Evolutionary conservation across 495 filamentous ascomycete species (phyloP), one percentile per base, ranked within the genome.

Genomic region (Trichoderma reesei): DNA sequence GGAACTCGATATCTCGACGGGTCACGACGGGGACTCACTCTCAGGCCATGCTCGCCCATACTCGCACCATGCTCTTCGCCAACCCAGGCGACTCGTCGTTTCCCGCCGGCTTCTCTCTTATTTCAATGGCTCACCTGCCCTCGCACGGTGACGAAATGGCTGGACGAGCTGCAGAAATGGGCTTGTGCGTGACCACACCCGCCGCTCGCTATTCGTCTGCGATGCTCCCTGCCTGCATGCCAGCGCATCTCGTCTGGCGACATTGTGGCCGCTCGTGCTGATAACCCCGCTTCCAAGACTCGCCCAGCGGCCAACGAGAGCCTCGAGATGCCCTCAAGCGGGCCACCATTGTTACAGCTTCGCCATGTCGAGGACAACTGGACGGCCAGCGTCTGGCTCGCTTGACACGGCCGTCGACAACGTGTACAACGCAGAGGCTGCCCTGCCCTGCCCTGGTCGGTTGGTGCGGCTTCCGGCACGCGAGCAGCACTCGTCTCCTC

Each of bases 261-360:
- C 51, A 56, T 56, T 56, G 33, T 56, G 51, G 26, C 20, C 31
- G 31, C 26, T 56, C 20, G 51, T 56, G 51, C 51, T 56, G 51
- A 34, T 56, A 56, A 56, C 51, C 51, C 51, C 51, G 51, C 51
- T 56, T 56, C 51, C 51, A 56, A 56, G 26, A 34, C 51, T 56
- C 51, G 33, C 7, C 48, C 33, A 56, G 51, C 51, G 51, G 51
- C 51, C 51, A 56, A 56, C 51, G 51, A 56, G 51, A 56, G 51
- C 26, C 51, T 34, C 51, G 51, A 34, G 20, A 56, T 34, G 26
- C 51, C 51, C 51, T 56, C 51, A n/a, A 10, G 51, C 31, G 51
- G 51, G 33, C 51, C 51, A 56, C 51, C 51, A 56, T 56, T 26
- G 51, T 34, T 34, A 56, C 51, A 46, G 51, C 51, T 56, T 56